These are phyloP conservation scores for Hebeloma cylindrosporum DNA, from an alignment of 768 basidiomycete genomes.

Conservation along the genomic window DNA sequence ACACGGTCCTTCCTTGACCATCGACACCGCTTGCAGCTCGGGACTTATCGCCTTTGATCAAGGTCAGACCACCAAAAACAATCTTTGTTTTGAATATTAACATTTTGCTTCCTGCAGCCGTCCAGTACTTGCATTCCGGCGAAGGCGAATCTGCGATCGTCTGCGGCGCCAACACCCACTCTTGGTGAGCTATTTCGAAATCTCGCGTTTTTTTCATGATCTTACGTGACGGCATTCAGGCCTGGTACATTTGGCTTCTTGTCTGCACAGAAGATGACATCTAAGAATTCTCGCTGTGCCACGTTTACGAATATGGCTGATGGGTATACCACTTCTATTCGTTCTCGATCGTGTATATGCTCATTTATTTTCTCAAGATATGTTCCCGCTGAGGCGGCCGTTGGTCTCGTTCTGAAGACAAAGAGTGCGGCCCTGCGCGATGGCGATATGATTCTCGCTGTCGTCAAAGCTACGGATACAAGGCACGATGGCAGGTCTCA, in stretches of 20 bases:
- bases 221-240: slow-evolving; percentile 15
- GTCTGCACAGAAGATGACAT: slow-evolving; percentile 35
- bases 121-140: slow-evolving; percentile 32
- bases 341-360: background rate
- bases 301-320: slow-evolving; percentile 35
- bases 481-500: slow-evolving; percentile 36
- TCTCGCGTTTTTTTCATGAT: background rate
- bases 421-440: slow-evolving; percentile 34
- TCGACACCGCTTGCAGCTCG: slow-evolving; percentile 36
- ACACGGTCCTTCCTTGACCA: slow-evolving; percentile 34
- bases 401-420: slow-evolving; percentile 35
- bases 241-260: slow-evolving; percentile 33
- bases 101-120: slow-evolving; percentile 20
- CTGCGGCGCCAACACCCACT: slow-evolving; percentile 32
- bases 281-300: slow-evolving; percentile 33
- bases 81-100: background rate
- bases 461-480: slow-evolving; percentile 31
- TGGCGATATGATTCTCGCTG: slow-evolving; percentile 33
- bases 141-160: slow-evolving; percentile 37
- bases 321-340: slow-evolving; percentile 22
- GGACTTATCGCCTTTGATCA: slow-evolving; percentile 35
- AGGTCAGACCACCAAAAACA: slow-evolving; percentile 18
- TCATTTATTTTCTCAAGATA: slow-evolving; percentile 24
- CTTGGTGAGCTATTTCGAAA: slow-evolving; percentile 24
- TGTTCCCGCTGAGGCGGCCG: slow-evolving; percentile 36